Conservation (phyloP, 768 basidiomycete species). For the Glaciozyma martinii region DNA sequence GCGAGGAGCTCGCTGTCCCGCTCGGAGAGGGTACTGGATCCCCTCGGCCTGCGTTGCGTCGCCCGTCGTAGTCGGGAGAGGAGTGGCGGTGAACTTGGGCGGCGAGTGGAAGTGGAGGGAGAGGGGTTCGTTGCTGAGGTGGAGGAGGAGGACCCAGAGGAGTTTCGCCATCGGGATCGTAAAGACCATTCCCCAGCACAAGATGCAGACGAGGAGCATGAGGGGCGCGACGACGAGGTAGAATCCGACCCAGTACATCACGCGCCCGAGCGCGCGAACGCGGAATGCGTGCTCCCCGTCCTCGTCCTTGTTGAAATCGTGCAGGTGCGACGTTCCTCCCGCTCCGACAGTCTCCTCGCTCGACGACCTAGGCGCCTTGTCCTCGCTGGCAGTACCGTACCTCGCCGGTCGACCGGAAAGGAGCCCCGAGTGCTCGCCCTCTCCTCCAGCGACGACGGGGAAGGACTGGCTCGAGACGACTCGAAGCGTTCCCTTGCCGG, state of each 20-base stretch:
- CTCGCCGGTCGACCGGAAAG: slow-evolving; percentile 22
- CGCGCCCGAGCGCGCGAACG: slow-evolving; percentile 33
- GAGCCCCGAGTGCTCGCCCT: slow-evolving; percentile 39
- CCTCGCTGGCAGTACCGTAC: slow-evolving; percentile 4
- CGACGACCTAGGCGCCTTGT: background rate
- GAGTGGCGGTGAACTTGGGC: slow-evolving; percentile 43
- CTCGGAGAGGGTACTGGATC: slow-evolving; percentile 42
- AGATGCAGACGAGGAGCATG: slow-evolving; percentile 72
- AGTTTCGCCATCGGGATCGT: slow-evolving; percentile 98
- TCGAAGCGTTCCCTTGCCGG: background rate
- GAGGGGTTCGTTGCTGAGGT: slow-evolving; percentile 68
- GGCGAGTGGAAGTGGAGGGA: slow-evolving; percentile 88
- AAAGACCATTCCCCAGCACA: slow-evolving; percentile 92
- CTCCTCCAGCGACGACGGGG: slow-evolving; percentile 43
- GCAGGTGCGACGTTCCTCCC: background rate
- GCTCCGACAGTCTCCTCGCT: slow-evolving; percentile 26
- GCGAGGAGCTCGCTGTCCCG: slow-evolving; percentile 76
- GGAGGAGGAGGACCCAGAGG: slow-evolving; percentile 84
- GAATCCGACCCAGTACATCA: slow-evolving; percentile 67
- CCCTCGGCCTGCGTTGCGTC: background rate
- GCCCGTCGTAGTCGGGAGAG: slow-evolving; percentile 36
- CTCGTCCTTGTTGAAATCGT: slow-evolving; percentile 17
- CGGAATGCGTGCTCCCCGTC: slow-evolving; percentile 21
- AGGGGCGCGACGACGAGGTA: slow-evolving; percentile 72
- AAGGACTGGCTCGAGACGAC: slow-evolving; percentile 40